phyloP scores from a whole-genome alignment of 192 early-diverging fungal species.

The Backusella morwellensis region DNA sequence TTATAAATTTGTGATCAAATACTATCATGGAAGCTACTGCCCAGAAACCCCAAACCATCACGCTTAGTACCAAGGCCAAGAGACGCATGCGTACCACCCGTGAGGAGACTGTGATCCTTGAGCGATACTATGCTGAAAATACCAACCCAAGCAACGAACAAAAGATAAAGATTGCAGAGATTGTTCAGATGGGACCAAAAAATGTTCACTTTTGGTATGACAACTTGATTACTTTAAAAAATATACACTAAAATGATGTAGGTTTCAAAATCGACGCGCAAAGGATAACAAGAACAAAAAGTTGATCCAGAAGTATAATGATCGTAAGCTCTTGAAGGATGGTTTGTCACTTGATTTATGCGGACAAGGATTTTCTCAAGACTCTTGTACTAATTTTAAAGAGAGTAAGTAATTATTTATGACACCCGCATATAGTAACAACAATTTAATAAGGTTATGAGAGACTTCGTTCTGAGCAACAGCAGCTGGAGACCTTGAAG shows the following conservation, averaged over 20 bases:
- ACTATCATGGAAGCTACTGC: neutral
- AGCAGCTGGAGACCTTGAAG: neutral
- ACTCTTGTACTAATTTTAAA: neutral
- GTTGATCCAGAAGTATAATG: neutral
- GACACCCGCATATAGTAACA: neutral
- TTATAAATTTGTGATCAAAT: neutral
- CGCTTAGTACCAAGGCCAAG: conserved; percentile 6
- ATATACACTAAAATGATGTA: neutral
- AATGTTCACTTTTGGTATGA: conserved; percentile 15
- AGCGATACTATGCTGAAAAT: neutral
- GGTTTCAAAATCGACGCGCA: conserved; percentile 13
- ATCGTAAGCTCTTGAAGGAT: neutral
- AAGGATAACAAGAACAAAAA: conserved; percentile 12
- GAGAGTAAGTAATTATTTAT: neutral
- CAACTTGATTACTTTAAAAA: neutral
- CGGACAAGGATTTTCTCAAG: neutral
- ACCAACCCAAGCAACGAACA: neutral
- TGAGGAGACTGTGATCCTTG: neutral
- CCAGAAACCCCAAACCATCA: neutral
- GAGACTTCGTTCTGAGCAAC: neutral
- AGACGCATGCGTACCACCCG: conserved; percentile 14
- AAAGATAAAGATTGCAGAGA: neutral
- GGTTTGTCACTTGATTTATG: neutral
- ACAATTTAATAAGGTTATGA: neutral
- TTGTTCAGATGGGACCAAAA: conserved; percentile 7